Evolutionary conservation across 164 flowering plant genomes (phyloP).

Genomic region (Platanus orientalis): DNA sequence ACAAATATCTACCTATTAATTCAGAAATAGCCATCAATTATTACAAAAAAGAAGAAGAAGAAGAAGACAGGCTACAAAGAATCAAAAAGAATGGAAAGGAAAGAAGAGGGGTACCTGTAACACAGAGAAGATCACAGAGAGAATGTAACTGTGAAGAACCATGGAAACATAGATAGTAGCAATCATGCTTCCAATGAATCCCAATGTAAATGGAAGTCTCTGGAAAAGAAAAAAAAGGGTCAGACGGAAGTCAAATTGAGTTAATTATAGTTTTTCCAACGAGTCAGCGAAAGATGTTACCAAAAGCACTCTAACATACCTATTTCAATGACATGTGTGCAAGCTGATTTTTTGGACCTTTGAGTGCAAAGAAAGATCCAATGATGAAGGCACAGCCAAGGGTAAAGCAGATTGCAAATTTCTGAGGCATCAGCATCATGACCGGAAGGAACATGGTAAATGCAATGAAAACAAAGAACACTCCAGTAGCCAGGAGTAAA

Average conservation of each 20-base stretch:
- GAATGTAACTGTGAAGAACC: slow-evolving; percentile 91
- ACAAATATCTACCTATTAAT: too few relatives aligned
- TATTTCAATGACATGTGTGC: slow-evolving; percentile 85
- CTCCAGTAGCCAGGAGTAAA: slow-evolving; percentile 70
- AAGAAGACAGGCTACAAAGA: not conserved
- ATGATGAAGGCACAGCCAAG: slow-evolving; percentile 81
- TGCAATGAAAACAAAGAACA: slow-evolving; percentile 90
- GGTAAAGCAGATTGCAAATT: slow-evolving; percentile 93
- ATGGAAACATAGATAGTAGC: slow-evolving; percentile 94
- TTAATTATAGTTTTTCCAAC: not conserved
- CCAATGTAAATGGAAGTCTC: slow-evolving; percentile 94
- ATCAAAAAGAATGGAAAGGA: not conserved
- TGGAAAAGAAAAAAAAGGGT: slow-evolving; percentile 21
- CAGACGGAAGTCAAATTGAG: not conserved
- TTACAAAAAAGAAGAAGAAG: not conserved
- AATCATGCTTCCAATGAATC: slow-evolving; percentile 75
- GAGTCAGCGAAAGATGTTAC: not conserved
- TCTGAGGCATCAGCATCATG: slow-evolving; percentile 95
- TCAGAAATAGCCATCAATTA: too few relatives aligned
- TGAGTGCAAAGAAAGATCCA: slow-evolving; percentile 85
- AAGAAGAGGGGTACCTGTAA: slow-evolving; percentile 53
- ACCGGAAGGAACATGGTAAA: slow-evolving; percentile 97
- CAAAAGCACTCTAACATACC: slow-evolving; percentile 37
- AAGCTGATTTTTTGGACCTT: slow-evolving; percentile 87
- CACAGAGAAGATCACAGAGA: slow-evolving; percentile 81